Percentiles rank a stretch among this genome's conserved stretches.
Conservation (phyloP, 1,139 yeast genomes). For the Hansenula sp. region DNA sequence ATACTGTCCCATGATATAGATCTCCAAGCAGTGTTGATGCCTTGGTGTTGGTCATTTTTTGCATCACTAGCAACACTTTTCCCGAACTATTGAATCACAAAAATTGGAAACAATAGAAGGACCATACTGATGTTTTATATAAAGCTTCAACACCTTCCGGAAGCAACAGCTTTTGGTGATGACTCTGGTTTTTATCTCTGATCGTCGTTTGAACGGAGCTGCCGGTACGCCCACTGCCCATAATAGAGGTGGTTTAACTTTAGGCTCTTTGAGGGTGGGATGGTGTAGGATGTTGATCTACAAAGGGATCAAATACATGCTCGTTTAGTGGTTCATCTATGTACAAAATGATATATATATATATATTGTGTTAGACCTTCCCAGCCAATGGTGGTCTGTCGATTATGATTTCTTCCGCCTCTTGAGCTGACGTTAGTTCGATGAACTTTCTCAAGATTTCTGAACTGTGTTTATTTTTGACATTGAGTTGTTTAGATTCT, state of each 20-base stretch:
- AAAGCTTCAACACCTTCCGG: no score
- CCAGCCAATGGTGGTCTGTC: not conserved
- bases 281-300: not conserved
- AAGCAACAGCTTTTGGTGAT: not conserved
- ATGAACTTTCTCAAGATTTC: conserved; percentile 37
- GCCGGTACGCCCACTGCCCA: not conserved
- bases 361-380: not conserved
- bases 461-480: conserved; percentile 33
- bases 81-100: no score
- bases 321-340: no score
- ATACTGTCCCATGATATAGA: not conserved
- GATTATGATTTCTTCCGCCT: conserved; percentile 7
- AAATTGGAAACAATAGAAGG: not conserved
- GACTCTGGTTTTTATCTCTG: not conserved
- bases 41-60: no score
- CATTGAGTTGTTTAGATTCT: conserved; percentile 28
- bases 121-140: no score
- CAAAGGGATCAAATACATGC: not conserved
- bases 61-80: no score
- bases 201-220: not conserved
- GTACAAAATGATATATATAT: not conserved
- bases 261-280: no score
- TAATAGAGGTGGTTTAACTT: no score
- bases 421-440: conserved; percentile 30
- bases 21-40: not conserved